A percentile compares a stretch with the other conserved stretches of the same genome.
phyloP scores from a whole-genome alignment of 139 green algal species.

The Deuterostichococcus epilithicus region DNA sequence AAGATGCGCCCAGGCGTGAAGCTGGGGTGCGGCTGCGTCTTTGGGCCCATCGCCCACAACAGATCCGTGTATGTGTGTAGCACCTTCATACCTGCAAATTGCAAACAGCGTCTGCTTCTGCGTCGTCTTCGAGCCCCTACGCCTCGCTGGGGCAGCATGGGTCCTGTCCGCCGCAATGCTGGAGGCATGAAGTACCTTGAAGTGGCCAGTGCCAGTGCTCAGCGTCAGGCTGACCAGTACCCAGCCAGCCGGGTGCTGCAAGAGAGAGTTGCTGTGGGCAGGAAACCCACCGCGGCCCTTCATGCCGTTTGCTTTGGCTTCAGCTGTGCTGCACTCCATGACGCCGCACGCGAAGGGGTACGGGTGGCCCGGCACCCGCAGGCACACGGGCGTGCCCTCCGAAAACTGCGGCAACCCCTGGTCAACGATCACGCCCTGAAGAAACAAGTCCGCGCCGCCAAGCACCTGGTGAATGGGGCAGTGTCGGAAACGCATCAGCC shows the following conservation, averaged over 20 bases:
- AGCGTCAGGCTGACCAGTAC: too few relatives aligned
- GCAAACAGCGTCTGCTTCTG: too few relatives aligned
- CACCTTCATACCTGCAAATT: constrained; percentile 22
- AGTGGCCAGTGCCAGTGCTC: too few relatives aligned
- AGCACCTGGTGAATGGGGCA: constrained; percentile 17
- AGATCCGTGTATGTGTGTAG: constrained; percentile 31
- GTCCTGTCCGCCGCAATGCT: too few relatives aligned
- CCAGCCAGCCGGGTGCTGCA: too few relatives aligned
- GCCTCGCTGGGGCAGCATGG: neutral
- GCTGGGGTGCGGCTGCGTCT: constrained; percentile 7
- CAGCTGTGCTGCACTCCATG: constrained; percentile 4
- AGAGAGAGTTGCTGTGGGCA: too few relatives aligned
- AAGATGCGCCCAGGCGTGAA: constrained; percentile 26
- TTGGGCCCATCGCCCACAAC: constrained; percentile 32
- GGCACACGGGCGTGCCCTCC: neutral
- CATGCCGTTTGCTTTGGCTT: neutral
- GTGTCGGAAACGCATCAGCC: neutral
- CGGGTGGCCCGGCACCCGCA: constrained; percentile 6
- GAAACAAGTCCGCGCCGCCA: constrained; percentile 29
- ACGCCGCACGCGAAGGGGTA: constrained; percentile 22
- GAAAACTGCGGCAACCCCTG: constrained; percentile 10
- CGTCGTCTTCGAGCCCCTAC: too few relatives aligned
- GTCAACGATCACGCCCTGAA: constrained; percentile 24
- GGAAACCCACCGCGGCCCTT: neutral
- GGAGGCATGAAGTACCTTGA: too few relatives aligned